phyloP scores from a whole-genome alignment of 371 early-diverging fungal species.

The Fennellomyces sp. region DNA sequence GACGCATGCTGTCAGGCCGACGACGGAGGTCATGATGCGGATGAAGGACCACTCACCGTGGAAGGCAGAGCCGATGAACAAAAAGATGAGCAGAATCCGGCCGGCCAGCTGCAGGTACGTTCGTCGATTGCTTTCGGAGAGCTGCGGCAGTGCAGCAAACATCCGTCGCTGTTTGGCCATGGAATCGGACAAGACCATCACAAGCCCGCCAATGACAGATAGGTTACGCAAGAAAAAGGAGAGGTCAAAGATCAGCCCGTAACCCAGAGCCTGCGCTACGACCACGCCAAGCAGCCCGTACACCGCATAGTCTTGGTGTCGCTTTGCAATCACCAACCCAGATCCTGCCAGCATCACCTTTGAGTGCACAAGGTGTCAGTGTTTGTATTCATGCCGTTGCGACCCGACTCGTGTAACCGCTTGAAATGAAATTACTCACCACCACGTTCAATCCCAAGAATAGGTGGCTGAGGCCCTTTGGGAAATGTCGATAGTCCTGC shows the following conservation, averaged over 20 bases:
- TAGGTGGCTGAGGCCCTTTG: slow-evolving; percentile 75
- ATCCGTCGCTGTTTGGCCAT: slow-evolving; percentile 67
- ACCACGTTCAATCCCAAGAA: slow-evolving; percentile 83
- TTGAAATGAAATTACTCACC: slow-evolving; percentile 42
- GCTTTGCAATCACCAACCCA: slow-evolving; percentile 73
- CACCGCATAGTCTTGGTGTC: slow-evolving; percentile 81
- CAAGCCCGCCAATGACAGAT: slow-evolving; percentile 91
- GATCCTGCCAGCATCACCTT: slow-evolving; percentile 84
- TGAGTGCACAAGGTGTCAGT: no score
- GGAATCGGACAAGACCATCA: slow-evolving; percentile 89
- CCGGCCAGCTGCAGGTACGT: slow-evolving; percentile 92
- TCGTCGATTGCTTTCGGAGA: slow-evolving; percentile 80
- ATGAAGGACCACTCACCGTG: slow-evolving; percentile 80
- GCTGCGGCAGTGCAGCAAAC: slow-evolving; percentile 87
- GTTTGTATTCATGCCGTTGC: not conserved
- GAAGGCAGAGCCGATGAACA: slow-evolving; percentile 89
- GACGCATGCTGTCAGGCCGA: slow-evolving; percentile 85
- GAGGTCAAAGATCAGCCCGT: slow-evolving; percentile 90
- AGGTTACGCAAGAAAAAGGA: slow-evolving; percentile 91
- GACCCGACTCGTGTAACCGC: not conserved
- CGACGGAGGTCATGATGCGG: slow-evolving; percentile 70
- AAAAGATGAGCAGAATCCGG: slow-evolving; percentile 87
- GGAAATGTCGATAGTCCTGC: slow-evolving; percentile 78
- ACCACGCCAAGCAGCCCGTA: slow-evolving; percentile 82
- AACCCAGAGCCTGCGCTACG: slow-evolving; percentile 87